Evolutionary conservation across 2,329 filamentous ascomycete genomes (phyloP).

Genomic region (Venturia oleaginea): DNA sequence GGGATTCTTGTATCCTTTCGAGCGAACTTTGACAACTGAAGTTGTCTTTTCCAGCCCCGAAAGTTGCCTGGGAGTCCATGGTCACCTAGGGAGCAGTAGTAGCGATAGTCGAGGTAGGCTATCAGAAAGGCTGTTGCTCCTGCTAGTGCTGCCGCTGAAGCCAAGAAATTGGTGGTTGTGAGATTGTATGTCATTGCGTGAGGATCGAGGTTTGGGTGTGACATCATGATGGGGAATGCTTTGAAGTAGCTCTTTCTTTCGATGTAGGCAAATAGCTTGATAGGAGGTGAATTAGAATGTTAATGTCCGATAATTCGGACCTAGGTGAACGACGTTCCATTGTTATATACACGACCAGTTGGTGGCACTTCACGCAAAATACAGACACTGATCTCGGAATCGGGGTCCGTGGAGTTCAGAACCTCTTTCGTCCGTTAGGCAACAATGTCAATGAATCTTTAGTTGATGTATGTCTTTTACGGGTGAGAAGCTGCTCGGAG

Average conservation of each 20-base stretch:
- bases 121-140: background rate
- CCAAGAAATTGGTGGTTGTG: background rate
- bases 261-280: no score
- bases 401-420: background rate
- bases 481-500: background rate
- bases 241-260: no score
- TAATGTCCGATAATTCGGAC: no score
- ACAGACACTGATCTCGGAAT: background rate
- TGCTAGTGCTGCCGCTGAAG: background rate
- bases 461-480: background rate
- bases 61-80: slow-evolving; percentile 8
- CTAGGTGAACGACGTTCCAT: no score
- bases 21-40: background rate
- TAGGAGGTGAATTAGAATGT: no score
- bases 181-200: background rate
- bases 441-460: background rate
- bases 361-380: background rate
- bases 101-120: slow-evolving; percentile 4
- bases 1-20: slow-evolving; percentile 5
- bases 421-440: background rate
- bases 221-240: background rate
- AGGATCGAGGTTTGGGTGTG: background rate
- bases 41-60: background rate
- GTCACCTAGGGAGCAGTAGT: background rate
- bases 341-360: background rate